phyloP scores from a whole-genome alignment of 2,329 filamentous ascomycete genomes.

The Paraconiothyrium sp. region DNA sequence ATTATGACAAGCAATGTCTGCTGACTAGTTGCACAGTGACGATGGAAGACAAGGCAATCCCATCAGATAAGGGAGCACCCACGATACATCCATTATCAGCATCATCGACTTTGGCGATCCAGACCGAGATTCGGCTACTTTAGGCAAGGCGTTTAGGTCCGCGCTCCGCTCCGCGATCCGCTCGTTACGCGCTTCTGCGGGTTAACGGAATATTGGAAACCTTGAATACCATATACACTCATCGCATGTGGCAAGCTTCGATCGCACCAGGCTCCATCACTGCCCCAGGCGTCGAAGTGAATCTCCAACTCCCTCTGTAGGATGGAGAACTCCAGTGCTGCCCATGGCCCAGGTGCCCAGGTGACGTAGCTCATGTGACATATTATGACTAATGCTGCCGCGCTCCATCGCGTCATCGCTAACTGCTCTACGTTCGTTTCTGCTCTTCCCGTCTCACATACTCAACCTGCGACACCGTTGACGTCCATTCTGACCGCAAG shows the following conservation, averaged over 20 bases:
- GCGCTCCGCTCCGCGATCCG: conserved; percentile 2
- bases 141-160: not conserved
- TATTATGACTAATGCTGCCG: not conserved
- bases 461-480: not conserved
- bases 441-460: not conserved
- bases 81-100: not conserved
- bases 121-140: not conserved
- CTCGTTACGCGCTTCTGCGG: not conserved
- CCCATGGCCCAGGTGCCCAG: not conserved
- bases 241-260: not conserved
- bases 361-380: not conserved
- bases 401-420: not conserved
- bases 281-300: too few species aligned
- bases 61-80: not conserved
- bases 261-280: too few species aligned
- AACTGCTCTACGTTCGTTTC: not conserved
- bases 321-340: too few species aligned
- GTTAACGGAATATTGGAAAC: not conserved
- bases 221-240: not conserved
- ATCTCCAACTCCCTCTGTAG: too few species aligned
- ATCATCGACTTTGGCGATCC: conserved; percentile 3
- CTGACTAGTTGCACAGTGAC: not conserved
- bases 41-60: not conserved
- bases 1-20: not conserved
- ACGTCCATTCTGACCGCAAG: not conserved